These are phyloP conservation scores for Dispira simplex DNA, from an alignment of 192 early-diverging fungal species.

Conservation along the genomic window DNA sequence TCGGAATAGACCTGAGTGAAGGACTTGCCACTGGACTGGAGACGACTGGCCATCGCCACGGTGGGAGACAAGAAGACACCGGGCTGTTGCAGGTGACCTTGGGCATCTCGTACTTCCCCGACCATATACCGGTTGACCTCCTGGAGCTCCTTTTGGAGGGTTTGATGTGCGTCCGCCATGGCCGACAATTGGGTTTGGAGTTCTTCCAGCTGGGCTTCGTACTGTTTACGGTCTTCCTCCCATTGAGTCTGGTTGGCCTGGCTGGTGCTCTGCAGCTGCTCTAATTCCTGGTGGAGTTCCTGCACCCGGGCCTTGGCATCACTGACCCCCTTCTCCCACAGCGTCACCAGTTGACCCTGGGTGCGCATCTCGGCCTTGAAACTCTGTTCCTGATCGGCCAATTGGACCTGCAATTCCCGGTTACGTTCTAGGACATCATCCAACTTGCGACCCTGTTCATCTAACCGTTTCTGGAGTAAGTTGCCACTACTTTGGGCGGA, in stretches of 20 bases:
- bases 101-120: constrained; percentile 8
- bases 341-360: constrained; percentile 40
- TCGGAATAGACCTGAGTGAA: constrained; percentile 49
- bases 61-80: constrained; percentile 34
- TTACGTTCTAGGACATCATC: constrained; percentile 22
- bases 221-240: constrained; percentile 26
- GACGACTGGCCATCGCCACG: constrained; percentile 25
- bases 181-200: constrained; percentile 1
- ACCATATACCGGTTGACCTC: constrained; percentile 18
- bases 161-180: background rate
- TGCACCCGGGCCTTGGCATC: constrained; percentile 34
- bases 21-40: constrained; percentile 32
- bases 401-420: constrained; percentile 22
- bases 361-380: constrained; percentile 51
- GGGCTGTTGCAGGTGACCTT: background rate
- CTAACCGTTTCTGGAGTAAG: constrained; percentile 32
- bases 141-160: constrained; percentile 16
- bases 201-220: constrained; percentile 24
- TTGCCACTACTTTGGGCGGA: constrained; percentile 31
- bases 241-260: constrained; percentile 21
- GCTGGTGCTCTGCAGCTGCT: constrained; percentile 30
- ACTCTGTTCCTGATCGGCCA: constrained; percentile 34
- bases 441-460: constrained; percentile 27
- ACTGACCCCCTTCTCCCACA: constrained; percentile 37
- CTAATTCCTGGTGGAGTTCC: constrained; percentile 31